Evolutionary conservation across 768 basidiomycete species (phyloP).

Genomic region (Mycena crocata): DNA sequence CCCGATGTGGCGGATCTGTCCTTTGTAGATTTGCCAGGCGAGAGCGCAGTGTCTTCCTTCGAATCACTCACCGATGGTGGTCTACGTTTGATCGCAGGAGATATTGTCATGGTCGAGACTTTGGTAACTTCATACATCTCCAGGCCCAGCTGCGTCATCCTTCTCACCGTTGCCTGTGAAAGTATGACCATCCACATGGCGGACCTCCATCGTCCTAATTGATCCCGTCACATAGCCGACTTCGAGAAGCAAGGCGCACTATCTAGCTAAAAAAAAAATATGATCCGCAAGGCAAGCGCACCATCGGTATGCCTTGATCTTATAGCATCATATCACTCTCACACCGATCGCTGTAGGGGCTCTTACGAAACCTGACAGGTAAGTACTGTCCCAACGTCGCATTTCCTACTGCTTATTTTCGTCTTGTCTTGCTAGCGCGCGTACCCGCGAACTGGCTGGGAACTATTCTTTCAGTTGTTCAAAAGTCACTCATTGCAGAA

Average conservation of each 20-base stretch:
- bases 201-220: too few species aligned
- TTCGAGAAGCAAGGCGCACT: conserved; percentile 85
- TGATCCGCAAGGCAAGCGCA: conserved; percentile 74
- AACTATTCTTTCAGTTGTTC: conserved; percentile 74
- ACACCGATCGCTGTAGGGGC: conserved; percentile 73
- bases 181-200: too few species aligned
- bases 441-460: conserved; percentile 77
- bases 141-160: conserved; percentile 70
- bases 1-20: conserved; percentile 71
- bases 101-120: conserved; percentile 71
- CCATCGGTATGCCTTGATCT: conserved; percentile 64
- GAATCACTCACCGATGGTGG: background rate
- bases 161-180: conserved; percentile 73
- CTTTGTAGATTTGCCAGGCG: conserved; percentile 73
- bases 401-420: background rate
- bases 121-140: conserved; percentile 70
- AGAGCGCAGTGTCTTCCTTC: conserved; percentile 49
- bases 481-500: conserved; percentile 58
- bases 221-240: conserved; percentile 79
- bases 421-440: conserved; percentile 57
- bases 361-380: conserved; percentile 79
- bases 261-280: conserved; percentile 65
- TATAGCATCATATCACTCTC: too few species aligned
- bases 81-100: conserved; percentile 68
- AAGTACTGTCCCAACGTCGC: background rate